Base-by-base conservation (phyloP, 2,329 filamentous ascomycete genomes). In the Fusarium annulatum region DNA sequence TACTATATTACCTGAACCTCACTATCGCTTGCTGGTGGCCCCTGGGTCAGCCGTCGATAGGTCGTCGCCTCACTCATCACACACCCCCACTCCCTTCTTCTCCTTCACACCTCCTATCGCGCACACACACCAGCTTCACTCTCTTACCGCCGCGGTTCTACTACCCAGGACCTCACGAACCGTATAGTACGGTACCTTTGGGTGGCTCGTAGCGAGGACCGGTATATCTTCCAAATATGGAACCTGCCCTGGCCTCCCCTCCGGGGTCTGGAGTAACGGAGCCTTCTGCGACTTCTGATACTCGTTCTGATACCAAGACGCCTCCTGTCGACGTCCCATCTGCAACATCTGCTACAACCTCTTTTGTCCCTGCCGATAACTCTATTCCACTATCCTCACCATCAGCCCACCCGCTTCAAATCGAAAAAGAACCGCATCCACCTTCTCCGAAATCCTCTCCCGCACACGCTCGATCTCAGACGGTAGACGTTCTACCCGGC, bases 141-240 rank as follows among this genome's bases (percentile, higher is more conserved):
- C 57, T 63, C 58, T 59, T 67, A 49, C 62, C 70, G 65, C 69
- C 46, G 60, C 26, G 52, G 48, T 55, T 69, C 59, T 65, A 51
- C 62, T 53, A 59, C 58, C 52, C 67, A 68, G 64, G 67, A 56
- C 52, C 51, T 74, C 63, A 57, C 60, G 60, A 72, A 69, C 49
- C 55, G 61, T 73, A 65, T 53, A 57, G 51, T 51, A 66, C 49
- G 58, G 61, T 72, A 64, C 59, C 58, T 59, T 64, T 59, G 55
- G 71, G 66, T 71, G 45, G 42, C 62, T 66, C 28, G 61, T 72
- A 71, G 52, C 68, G 67, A 71, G 62, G 45, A 61, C 72, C 63
- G 71, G 72, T 74, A 74, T 74, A 76, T 67, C 67, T 67, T 61
- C 74, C 69, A 65, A 76, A 76, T 71, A 78, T 77, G 74, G 77